Evolutionary conservation across 1,139 yeast species (phyloP), one percentile per base, ranked within the genome.

Genomic region (Yamadazyma atmosphaerica): DNA sequence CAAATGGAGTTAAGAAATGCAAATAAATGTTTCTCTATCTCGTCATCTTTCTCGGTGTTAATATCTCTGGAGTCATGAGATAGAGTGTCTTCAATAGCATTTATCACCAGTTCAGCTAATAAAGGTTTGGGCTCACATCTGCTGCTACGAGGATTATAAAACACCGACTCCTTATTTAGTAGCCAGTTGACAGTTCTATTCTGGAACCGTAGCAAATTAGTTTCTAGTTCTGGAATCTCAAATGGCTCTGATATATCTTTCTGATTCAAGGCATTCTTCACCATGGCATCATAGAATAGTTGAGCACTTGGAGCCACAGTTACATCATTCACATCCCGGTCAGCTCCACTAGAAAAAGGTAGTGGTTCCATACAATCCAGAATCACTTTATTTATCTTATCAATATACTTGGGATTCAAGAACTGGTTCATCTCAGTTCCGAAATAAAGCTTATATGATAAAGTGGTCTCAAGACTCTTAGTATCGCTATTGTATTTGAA

Each of bases 111-210:
- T 1, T 35, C 40, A 3, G 45, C 33, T 7, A 68, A 42, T 1
- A 65, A 42, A 0, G 50, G 49, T 0, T 46, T 30, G 3, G 44
- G 44, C 3, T 40, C 40, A 32, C 62, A 58, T 37, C 64, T 38
- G 32, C 52, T 56, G 0, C 63, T 52, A 0, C 53, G 45, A 10
- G 50, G 49, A 38, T 68, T 61, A 40, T 76, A 68, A 5, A 42
- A 38, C n/a, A 72, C 74, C 23, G 82, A 77, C 53, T 86, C 95
- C 44, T 70, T 72, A 0, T 61, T 47, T 5, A 86, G 56, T 47
- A 83, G 63, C 95, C 95, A 86, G 18, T 68, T 57, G 0, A 86
- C 75, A 0, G 92, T 73, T 36, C 74, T 77, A 4, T 71, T 63
- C 52, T 86, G 95, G 46, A 82, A 86, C 5, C 68, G 66, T 16